A percentile compares a stretch with the other conserved stretches of the same genome.
These are phyloP conservation scores for Stipa capillata DNA, from an alignment of 176 grass and related monocot genomes.

Conservation along the genomic window DNA sequence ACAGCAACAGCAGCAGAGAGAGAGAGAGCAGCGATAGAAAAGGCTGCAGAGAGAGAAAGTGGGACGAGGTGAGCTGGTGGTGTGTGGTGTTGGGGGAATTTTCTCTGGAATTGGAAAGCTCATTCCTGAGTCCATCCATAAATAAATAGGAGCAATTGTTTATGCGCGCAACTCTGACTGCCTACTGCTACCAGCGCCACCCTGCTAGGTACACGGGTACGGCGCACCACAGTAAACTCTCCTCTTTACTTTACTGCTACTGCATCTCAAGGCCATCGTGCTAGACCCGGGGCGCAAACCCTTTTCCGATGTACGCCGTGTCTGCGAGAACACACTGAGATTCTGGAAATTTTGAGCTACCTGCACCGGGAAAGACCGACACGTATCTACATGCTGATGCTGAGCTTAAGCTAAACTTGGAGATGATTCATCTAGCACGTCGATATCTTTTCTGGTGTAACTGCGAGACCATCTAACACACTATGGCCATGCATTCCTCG, in stretches of 20 bases:
- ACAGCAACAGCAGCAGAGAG: background rate
- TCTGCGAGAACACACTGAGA: too few species aligned
- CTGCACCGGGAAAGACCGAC: too few species aligned
- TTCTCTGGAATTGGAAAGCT: constrained; percentile 14
- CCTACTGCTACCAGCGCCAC: constrained; percentile 5
- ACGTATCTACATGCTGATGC: too few species aligned
- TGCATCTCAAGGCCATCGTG: background rate
- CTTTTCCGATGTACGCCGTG: too few species aligned
- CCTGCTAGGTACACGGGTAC: background rate
- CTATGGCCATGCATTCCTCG: too few species aligned
- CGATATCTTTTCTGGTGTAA: background rate
- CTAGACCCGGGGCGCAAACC: too few species aligned
- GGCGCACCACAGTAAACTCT: background rate
- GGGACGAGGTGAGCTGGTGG: constrained; percentile 1
- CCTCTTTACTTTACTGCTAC: background rate
- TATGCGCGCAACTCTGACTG: constrained; percentile 32
- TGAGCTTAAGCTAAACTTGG: too few species aligned
- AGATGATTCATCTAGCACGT: too few species aligned
- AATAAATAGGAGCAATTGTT: constrained; percentile 21
- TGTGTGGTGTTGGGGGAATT: constrained; percentile 15
- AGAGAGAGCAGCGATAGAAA: background rate
- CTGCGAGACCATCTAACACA: background rate
- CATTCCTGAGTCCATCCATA: constrained; percentile 36
- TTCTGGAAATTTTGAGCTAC: background rate
- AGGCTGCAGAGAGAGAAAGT: constrained; percentile 20